Percentiles rank a stretch among this genome's conserved stretches.
phyloP scores from a whole-genome alignment of 495 filamentous ascomycete genomes.

The Polyplosphaeria fusca region DNA sequence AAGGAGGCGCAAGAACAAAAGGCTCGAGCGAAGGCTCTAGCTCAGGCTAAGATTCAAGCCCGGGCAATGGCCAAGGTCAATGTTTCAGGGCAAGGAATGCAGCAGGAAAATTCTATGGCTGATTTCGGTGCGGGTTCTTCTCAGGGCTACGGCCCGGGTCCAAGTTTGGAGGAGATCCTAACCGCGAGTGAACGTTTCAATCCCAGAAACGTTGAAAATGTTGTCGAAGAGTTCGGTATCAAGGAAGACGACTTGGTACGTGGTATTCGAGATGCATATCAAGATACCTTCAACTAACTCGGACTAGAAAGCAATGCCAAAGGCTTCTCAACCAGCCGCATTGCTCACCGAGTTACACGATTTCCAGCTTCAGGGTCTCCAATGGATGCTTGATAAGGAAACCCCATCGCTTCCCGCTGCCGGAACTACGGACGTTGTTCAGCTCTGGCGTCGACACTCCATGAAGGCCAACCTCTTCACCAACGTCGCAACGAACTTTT shows the following conservation, averaged over 20 bases:
- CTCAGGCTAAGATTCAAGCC: constrained; percentile 31
- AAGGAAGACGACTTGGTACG: constrained; percentile 60
- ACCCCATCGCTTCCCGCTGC: constrained; percentile 59
- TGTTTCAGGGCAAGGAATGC: background rate
- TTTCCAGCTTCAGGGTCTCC: constrained; percentile 79
- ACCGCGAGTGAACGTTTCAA: constrained; percentile 66
- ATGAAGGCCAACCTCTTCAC: constrained; percentile 52
- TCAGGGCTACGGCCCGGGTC: constrained; percentile 30
- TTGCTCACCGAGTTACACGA: constrained; percentile 68
- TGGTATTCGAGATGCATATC: background rate
- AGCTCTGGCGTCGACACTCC: constrained; percentile 69
- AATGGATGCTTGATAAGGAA: constrained; percentile 79
- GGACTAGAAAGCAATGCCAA: constrained; percentile 60
- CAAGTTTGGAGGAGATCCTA: constrained; percentile 59
- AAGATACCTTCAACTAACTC: background rate
- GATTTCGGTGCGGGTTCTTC: constrained; percentile 29
- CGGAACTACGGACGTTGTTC: constrained; percentile 65
- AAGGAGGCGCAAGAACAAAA: constrained; percentile 45
- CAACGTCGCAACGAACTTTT: constrained; percentile 77
- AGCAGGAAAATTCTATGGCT: constrained; percentile 34
- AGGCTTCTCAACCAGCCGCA: constrained; percentile 61
- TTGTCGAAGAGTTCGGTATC: constrained; percentile 66
- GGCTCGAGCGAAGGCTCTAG: constrained; percentile 30
- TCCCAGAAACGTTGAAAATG: constrained; percentile 61
- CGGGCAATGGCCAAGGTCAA: constrained; percentile 21